Conservation (phyloP, 2,329 filamentous ascomycete genomes). For the Botrytis porri region DNA sequence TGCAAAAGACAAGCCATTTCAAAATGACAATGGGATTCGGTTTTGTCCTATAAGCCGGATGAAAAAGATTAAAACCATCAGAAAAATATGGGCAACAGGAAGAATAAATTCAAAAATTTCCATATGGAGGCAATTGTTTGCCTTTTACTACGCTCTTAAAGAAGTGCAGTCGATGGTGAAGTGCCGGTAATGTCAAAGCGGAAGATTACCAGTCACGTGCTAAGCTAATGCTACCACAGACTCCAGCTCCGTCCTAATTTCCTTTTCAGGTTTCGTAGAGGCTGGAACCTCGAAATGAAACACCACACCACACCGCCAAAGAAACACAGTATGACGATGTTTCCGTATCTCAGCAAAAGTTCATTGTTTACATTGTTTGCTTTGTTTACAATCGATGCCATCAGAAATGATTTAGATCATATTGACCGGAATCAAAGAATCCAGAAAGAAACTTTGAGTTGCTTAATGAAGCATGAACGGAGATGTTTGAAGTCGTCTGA, state of each 20-base stretch:
- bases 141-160: neutral
- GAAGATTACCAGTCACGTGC: neutral
- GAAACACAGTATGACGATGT: neutral
- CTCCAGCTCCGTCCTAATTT: slow-evolving; percentile 1
- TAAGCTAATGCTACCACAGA: neutral
- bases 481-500: neutral
- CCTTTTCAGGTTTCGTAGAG: neutral
- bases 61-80: no score
- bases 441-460: neutral
- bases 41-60: neutral
- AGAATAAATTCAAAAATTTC: no score
- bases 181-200: neutral
- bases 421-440: neutral
- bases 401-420: neutral
- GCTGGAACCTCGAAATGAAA: slow-evolving; percentile 2
- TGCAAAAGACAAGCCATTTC: neutral
- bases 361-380: neutral
- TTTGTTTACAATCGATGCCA: neutral
- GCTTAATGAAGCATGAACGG: neutral
- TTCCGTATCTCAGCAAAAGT: neutral
- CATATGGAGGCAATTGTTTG: neutral
- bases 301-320: neutral
- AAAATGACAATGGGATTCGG: neutral
- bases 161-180: neutral
- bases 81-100: neutral